Evolutionary conservation across 2,329 filamentous ascomycete species (phyloP), one percentile per base, ranked within the genome.

Genomic region (Penicillium janthinellum): DNA sequence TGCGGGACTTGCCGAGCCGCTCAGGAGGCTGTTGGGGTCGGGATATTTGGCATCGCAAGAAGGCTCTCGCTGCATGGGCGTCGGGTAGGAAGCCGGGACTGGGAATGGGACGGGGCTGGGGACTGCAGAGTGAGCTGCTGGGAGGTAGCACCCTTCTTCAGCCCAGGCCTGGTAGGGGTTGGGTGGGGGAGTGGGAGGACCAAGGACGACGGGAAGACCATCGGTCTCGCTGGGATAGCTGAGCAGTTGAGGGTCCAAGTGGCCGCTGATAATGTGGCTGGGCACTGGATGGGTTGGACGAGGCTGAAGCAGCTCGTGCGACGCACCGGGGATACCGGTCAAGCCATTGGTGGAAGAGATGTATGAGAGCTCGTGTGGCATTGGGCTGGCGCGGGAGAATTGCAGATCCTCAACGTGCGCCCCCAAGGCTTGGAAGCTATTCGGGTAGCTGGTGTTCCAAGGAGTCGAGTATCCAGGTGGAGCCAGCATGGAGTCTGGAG

Each of bases 381-480:
- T 67, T 49, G 69, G 70, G 64, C 67, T 79, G 11, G n/a, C 37
- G 5, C 57, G 31, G 20, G 58, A 78, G 69, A 83, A 76, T 34
- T 77, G 73, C 47, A 83, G 68, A 55, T 82, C 79, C 61, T 81
- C 77, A 11, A 77, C 70, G 38, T 74, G 74, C 2, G 73, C 65
- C 11, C 69, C 67, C 44, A 74, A 65, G 17, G 37, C n/a, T 8
- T 62, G 64, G 3, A 68, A 45, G n/a, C 72, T 64, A 51, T 71
- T n/a, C 8, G 84, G 82, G 65, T 85, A 83, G 41, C 75, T 78
- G 52, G 78, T 76, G 52, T 83, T 79, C 77, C 83, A 87, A 2
- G 82, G 82, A 61, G 73, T 76, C 48, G 80, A 74, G 52, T 80
- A 78, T 12, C 60, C 44, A 5, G 60, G 60, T 0, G 56, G 31